Evolutionary conservation across 257 asterid genomes (phyloP), one percentile per base, ranked within the genome.

Genomic region (Nemophila menziesii): DNA sequence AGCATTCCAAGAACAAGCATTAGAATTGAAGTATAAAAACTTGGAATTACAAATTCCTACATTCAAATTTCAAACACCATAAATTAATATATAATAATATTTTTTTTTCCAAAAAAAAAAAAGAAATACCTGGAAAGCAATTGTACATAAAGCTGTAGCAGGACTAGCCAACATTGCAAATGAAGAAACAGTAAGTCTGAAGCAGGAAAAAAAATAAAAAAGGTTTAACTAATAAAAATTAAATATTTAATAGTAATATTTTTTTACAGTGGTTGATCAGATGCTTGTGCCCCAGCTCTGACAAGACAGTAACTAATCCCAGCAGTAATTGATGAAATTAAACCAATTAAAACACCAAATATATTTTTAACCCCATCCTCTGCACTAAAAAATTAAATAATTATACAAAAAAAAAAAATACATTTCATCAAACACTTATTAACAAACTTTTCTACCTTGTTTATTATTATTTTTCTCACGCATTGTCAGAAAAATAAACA

Each of bases 251-350:
- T n/a, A 48, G 43, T 23, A 34, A 40, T 53, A n/a, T n/a, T n/a
- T n/a, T n/a, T 70, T 62, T 67, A 67, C 74, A 67, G 52, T 22
- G 74, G 67, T 58, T 67, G 70, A 44, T 67, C 74, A 41, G 70
- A 49, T 45, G 63, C 60, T 58, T 62, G 62, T 12, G 74, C 74
- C 49, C 67, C 74, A 49, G 74, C 70, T 65, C 62, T 57, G 12
- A 50, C 63, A 54, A 67, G 64, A 45, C 74, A 67, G 64, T 58
- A 62, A 61, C 57, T 41, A 20, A 63, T 42, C 33, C 73, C 74
- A 34, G 61, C 65, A 17, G 60, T 18, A 21, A 56, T 11, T 39
- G 74, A 67, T 16, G 74, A 57, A 55, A 58, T 33, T 44, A 62
- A 63, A 33, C 74, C 70, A 42, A 62, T 44, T 34, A 63, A 19